Evolutionary conservation across 148 eudicot genomes (phyloP).

Genomic region (Nepenthes mirabilis): DNA sequence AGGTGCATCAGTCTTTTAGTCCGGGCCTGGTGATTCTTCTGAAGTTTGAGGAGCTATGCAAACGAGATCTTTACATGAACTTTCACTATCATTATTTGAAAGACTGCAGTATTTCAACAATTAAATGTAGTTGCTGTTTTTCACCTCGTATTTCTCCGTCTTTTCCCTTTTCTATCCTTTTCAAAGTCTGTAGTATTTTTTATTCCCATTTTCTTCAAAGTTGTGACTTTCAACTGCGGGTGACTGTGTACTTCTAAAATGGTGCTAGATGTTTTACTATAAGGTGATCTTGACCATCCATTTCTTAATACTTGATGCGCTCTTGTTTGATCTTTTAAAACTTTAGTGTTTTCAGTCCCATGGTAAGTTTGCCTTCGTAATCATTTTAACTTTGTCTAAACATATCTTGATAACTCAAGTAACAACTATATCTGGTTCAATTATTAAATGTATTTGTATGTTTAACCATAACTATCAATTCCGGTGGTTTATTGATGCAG

Average conservation of each 20-base stretch:
- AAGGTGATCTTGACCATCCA: conserved; percentile 7
- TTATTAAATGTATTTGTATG: no score
- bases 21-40: conserved; percentile 79
- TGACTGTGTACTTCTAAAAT: not conserved
- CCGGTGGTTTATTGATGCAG: no score
- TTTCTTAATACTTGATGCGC: conserved; percentile 1
- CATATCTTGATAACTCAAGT: no score
- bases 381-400: no score
- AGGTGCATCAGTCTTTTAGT: conserved; percentile 65
- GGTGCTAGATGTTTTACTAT: not conserved
- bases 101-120: conserved; percentile 25
- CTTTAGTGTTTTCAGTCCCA: not conserved
- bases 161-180: conserved; percentile 10
- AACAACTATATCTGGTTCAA: no score
- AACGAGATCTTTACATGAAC: conserved; percentile 52
- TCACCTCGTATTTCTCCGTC: not conserved
- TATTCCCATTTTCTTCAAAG: conserved; percentile 18
- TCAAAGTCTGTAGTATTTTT: conserved; percentile 23
- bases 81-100: conserved; percentile 26
- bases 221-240: conserved; percentile 3
- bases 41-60: conserved; percentile 77
- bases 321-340: not conserved
- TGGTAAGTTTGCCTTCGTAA: no score
- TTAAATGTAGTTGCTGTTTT: conserved; percentile 25
- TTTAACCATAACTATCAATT: no score